Base-by-base conservation (phyloP, 139 green algal genomes). In the Astrephomene gubernaculifera region DNA sequence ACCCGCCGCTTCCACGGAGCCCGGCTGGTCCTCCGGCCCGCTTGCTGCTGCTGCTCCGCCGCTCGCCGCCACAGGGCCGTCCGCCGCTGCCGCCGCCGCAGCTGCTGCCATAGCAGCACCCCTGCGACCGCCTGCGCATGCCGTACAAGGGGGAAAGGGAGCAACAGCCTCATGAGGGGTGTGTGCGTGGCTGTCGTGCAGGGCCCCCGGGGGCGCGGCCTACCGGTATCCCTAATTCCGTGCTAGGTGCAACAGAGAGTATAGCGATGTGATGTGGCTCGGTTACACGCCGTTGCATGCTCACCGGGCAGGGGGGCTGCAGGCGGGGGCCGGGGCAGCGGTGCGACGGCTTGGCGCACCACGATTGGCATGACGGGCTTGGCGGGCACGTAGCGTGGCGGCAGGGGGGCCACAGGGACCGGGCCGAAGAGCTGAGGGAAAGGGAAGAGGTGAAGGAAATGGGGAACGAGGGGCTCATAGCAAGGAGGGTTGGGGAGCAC, bases 371-470 rank as follows among this genome's bases (percentile, higher is more conserved):
- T 70, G 0, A 83, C 8, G 24, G 76, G 76, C 41, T 63, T 70
- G 35, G 45, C 54, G 7, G 49, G 49, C 38, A 27, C 76, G 76
- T 71, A 83, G 6, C 76, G 76, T 3, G 44, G 41, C 7, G 61
- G 76, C 19, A 83, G 76, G 1, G 45, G 60, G 4, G 38, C n/a
- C 0, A 21, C 76, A 1, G 76, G 76, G 22, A 33, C 38, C 24
- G 76, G 33, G 38, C 76, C 76, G 29, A 83, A 83, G 21, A 83
- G n/a, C 76, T 83, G 36, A 33, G 36, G 52, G 71, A 0, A 2
- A 35, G 9, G n/a, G 1, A 22, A 12, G 44, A 35, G 33, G 45
- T n/a, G 52, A 52, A 2, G 24, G 52, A 22, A 35, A 29, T 76
- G 19, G 69, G 39, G 41, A 1, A 24, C 2, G 14, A 36, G 35